phyloP scores from a whole-genome alignment of 2,329 filamentous ascomycete genomes.

The Pyrenochaeta sp. region DNA sequence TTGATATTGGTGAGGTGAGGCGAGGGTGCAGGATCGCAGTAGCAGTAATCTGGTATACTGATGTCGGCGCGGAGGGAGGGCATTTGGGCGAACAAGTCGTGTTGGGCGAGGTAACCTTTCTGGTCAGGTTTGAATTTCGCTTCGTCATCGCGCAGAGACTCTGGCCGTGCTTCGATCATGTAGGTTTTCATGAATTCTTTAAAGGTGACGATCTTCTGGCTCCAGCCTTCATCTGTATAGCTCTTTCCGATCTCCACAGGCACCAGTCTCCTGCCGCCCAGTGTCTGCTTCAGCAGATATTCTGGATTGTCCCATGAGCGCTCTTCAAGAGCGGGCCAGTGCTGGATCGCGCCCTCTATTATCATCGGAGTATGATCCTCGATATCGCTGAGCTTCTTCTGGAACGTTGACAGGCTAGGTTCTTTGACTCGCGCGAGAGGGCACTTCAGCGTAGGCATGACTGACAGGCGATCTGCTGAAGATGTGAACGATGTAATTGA shows the following conservation, averaged over 20 bases:
- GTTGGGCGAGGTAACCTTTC: conserved; percentile 82
- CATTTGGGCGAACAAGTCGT: conserved; percentile 85
- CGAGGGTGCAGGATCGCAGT: conserved; percentile 62
- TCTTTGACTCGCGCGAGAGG: conserved; percentile 29
- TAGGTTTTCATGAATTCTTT: conserved; percentile 71
- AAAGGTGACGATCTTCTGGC: conserved; percentile 81
- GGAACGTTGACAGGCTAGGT: conserved; percentile 36
- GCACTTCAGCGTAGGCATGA: conserved; percentile 22
- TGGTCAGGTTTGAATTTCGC: neutral
- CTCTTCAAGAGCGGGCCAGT: conserved; percentile 80
- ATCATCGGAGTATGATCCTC: conserved; percentile 64
- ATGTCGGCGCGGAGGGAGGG: conserved; percentile 79
- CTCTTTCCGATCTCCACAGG: conserved; percentile 86
- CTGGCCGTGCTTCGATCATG: conserved; percentile 52
- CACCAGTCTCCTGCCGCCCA: conserved; percentile 79
- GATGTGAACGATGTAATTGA: too few relatives aligned
- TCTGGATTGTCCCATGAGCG: conserved; percentile 74
- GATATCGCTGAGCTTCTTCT: conserved; percentile 30
- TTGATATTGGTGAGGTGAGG: conserved; percentile 24
- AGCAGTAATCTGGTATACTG: conserved; percentile 83
- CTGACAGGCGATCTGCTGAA: too few relatives aligned
- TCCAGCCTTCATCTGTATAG: conserved; percentile 87
- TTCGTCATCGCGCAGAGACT: neutral
- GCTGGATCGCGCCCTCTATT: conserved; percentile 68
- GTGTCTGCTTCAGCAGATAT: conserved; percentile 78